Evolutionary conservation across 2,329 filamentous ascomycete genomes (phyloP).

Genomic region (Claviceps spartinae): DNA sequence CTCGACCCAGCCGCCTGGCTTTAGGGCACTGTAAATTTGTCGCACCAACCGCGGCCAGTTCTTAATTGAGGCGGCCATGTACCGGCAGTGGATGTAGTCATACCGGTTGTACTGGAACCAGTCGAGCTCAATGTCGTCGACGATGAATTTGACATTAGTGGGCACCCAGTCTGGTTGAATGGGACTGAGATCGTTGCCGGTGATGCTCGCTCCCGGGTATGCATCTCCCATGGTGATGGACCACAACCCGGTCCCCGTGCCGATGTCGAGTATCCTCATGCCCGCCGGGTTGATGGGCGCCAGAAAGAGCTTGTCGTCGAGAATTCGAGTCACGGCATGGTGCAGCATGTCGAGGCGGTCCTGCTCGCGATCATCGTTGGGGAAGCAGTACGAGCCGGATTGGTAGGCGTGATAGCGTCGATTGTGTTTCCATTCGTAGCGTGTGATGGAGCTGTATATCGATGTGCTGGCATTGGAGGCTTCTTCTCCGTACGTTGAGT

Average conservation of each 20-base stretch:
- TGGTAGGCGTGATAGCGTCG: constrained; percentile 27
- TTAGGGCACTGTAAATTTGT: constrained; percentile 21
- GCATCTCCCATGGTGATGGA: constrained; percentile 30
- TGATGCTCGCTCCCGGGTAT: constrained; percentile 21
- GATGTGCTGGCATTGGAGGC: constrained; percentile 10
- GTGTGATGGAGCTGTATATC: constrained; percentile 20
- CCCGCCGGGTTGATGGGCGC: constrained; percentile 23
- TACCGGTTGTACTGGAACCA: constrained; percentile 27
- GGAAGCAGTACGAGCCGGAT: constrained; percentile 22
- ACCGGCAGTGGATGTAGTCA: constrained; percentile 23
- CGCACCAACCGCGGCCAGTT: constrained; percentile 15
- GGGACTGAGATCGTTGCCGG: constrained; percentile 27
- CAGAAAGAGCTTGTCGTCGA: constrained; percentile 22
- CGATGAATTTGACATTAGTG: constrained; percentile 42
- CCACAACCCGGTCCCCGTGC: constrained; percentile 34
- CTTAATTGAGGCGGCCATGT: constrained; percentile 21
- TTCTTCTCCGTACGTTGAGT: constrained; percentile 8
- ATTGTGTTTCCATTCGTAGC: constrained; percentile 26
- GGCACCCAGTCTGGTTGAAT: constrained; percentile 37
- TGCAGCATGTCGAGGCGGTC: constrained; percentile 26
- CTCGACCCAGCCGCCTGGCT: constrained; percentile 34
- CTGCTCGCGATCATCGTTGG: constrained; percentile 25
- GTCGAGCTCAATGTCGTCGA: constrained; percentile 44
- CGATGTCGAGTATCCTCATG: constrained; percentile 29
- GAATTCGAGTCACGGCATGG: constrained; percentile 18